Conservation (phyloP, 805 yeast species). For the Kluyveromyces siamensis region DNA sequence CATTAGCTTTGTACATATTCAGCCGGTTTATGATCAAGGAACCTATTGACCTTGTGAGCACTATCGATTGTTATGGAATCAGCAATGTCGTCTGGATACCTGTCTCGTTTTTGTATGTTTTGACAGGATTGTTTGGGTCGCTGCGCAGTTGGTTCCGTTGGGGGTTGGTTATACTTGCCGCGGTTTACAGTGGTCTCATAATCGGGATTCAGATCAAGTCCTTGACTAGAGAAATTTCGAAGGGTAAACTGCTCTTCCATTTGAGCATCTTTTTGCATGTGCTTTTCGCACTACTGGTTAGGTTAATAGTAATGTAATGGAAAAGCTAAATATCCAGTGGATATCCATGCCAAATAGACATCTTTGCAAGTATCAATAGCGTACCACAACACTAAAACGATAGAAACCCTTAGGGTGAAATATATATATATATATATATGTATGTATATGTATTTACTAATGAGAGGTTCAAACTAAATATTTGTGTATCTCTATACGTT, state of each 20-base stretch:
- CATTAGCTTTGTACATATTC: constrained; percentile 43
- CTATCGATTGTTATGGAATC: constrained; percentile 71
- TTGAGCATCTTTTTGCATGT: constrained; percentile 10
- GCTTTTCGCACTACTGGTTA: constrained; percentile 13
- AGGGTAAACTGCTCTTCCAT: constrained; percentile 2
- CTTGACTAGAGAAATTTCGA: constrained; percentile 1
- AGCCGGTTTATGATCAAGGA: constrained; percentile 49
- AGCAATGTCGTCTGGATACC: constrained; percentile 83
- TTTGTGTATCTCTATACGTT: too few species aligned
- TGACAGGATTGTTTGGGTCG: constrained; percentile 4
- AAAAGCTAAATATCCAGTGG: not conserved
- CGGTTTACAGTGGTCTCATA: constrained; percentile 1
- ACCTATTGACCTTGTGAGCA: constrained; percentile 33
- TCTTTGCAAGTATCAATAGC: too few species aligned
- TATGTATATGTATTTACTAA: too few species aligned
- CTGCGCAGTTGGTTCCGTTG: constrained; percentile 5
- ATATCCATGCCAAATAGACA: too few species aligned
- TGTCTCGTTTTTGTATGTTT: constrained; percentile 38
- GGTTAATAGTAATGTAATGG: constrained; percentile 6
- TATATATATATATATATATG: too few species aligned
- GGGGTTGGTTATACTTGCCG: constrained; percentile 8
- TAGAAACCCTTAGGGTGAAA: too few species aligned
- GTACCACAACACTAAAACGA: too few species aligned
- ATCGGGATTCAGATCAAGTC: not conserved
- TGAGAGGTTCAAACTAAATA: too few species aligned